Conservation (phyloP, 495 filamentous ascomycete genomes). For the Pyrenula massariospora region DNA sequence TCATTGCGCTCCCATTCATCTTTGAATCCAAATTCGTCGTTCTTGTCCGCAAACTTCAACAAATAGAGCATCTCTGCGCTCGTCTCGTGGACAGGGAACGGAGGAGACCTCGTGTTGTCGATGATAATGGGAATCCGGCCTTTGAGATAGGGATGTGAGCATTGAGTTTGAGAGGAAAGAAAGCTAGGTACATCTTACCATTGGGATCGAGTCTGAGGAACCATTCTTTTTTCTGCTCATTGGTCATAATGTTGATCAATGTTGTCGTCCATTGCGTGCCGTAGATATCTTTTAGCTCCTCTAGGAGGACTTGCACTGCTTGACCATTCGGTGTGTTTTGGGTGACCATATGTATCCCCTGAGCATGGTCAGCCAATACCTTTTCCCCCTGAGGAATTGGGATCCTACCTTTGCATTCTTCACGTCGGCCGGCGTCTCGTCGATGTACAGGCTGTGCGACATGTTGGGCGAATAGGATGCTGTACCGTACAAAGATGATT, state of each 20-base stretch:
- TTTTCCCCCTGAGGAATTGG: background rate
- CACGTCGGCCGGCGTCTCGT: conserved; percentile 13
- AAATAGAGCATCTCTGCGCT: conserved; percentile 41
- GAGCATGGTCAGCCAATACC: background rate
- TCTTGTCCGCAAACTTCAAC: conserved; percentile 32
- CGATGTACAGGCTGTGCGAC: conserved; percentile 11
- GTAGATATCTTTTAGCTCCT: conserved; percentile 29
- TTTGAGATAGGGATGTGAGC: background rate
- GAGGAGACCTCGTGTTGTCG: conserved; percentile 36
- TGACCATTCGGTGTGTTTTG: conserved; percentile 17
- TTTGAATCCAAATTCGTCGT: conserved; percentile 23
- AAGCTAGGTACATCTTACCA: conserved; percentile 6
- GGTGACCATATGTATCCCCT: conserved; percentile 19
- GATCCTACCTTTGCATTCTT: conserved; percentile 18
- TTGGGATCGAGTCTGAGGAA: conserved; percentile 41
- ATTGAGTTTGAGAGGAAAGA: background rate
- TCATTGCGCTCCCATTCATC: conserved; percentile 17
- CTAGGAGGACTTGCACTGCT: conserved; percentile 20
- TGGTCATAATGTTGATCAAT: conserved; percentile 39
- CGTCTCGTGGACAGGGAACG: conserved; percentile 40
- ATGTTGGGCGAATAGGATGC: conserved; percentile 3
- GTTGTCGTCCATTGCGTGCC: conserved; percentile 40
- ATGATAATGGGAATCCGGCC: conserved; percentile 39
- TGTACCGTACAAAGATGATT: too few relatives aligned
- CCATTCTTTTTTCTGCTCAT: conserved; percentile 49